Base-by-base conservation (phyloP, 495 filamentous ascomycete species). In the Evernia prunastri region DNA sequence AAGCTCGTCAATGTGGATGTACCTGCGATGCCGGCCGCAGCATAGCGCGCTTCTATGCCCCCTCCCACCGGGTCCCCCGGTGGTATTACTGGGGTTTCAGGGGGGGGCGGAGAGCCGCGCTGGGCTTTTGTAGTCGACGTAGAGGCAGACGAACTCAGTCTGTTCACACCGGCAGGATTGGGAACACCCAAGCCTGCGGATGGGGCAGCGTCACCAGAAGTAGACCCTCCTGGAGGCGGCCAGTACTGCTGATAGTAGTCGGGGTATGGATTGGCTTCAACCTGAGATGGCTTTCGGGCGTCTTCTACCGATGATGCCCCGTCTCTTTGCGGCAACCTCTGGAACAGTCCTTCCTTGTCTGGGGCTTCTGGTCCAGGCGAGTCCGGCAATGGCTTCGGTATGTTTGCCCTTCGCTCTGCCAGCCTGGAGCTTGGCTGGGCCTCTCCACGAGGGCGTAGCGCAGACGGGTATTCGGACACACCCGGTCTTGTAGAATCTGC, bases 111-210 rank as follows among this genome's bases (percentile, higher is more conserved):
- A 27, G 93, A 97, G 25, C 94, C 94, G 67, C 94, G 84, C 72
- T 91, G 88, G 37, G 93, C 94, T 63, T 90, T 83, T 13, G 95
- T 97, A 11, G 94, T 98, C 3, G 92, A 96, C 0, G 86, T 96
- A 1, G 94, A 97, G 20, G 92, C 91, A 35, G 89, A 92, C 0
- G 91, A 95, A 59, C 85, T 87, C 66, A 95, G 85, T 31, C 92
- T 84, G 75, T 92, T 89, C 73, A 97, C 81, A 9, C 81, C 77
- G 10, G 65, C 72, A 10, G 79, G 77, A 43, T 80, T 79, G 15
- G 80, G 78, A 66, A 76, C 72, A 68, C 71, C 78, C 69, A 75
- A 72, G 62, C 56, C 72, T 68, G 69, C 73, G 70, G 61, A 69
- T 64, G 61, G 69, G 59, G 49, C 67, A 63, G 70, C 54, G 45